Base-by-base conservation (phyloP, 2,329 filamentous ascomycete genomes). In the Paecilomyces dactylethromorphus region DNA sequence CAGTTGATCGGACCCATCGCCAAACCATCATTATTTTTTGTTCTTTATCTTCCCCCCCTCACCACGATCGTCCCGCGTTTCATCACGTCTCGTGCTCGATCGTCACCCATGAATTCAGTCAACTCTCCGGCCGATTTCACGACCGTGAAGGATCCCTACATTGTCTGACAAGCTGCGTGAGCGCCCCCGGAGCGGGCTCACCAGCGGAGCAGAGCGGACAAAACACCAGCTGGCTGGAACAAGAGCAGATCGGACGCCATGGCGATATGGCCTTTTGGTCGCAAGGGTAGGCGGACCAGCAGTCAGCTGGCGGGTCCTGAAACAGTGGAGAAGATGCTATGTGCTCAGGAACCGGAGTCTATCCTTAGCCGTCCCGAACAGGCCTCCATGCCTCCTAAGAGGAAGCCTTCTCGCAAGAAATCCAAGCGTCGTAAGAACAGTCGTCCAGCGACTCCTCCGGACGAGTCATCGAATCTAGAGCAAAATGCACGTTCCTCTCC, bases 191-290 rank as follows among this genome's bases (percentile, higher is more conserved):
- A 5, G 15, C 50, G 22, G 50, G 50, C 50, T 29, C 50, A 29
- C 50, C 50, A 52, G n/a, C 50, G 50, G 50, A 10, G 50, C 26
- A 22, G 50, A 52, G 21, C n/a, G 13, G 50, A 29, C 50, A 12
- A 7, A 26, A 29, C 10, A 13, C 3, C 50, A 29, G 50, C 26
- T 29, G 18, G 26, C 8, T 13, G 50, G 22, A 52, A 21, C 13
- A 52, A 24, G 50, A 29, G 21, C 24, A 24, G 18, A 5, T 15
- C 50, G 2, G 50, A 49, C 70, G 70, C 66, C 68, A 93, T 93
- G 90, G 85, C 87, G 72, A 79, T 92, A 75, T 95, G 91, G 91
- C 90, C 87, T 62, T 96, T 95, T 76, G 82, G 87, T 75, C 86
- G 88, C 69, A 87, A 83, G 77, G 87, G 84, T 76, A 87, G 86